Evolutionary conservation across 1,139 yeast genomes (phyloP).

Genomic region (Casaregolazyma lundiana): DNA sequence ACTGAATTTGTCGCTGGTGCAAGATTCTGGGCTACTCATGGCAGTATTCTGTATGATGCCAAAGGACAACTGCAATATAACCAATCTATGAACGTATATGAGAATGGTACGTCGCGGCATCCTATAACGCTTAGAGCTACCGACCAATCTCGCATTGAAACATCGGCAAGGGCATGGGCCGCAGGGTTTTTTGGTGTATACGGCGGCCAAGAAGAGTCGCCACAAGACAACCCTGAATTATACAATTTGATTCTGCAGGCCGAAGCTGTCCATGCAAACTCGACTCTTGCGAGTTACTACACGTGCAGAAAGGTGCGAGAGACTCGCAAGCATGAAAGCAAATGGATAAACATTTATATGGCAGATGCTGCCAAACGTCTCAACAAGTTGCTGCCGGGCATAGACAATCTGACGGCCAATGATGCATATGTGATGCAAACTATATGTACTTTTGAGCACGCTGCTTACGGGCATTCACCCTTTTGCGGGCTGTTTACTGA

Average conservation of each 20-base stretch:
- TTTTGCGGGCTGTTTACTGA: constrained; percentile 48
- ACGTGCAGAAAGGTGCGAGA: constrained; percentile 35
- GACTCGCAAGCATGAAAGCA: constrained; percentile 23
- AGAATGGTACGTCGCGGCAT: constrained; percentile 32
- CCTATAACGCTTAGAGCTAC: constrained; percentile 38
- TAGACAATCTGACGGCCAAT: constrained; percentile 33
- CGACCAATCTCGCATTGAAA: constrained; percentile 37
- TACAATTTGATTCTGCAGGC: constrained; percentile 33
- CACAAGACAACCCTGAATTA: constrained; percentile 26
- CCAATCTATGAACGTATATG: constrained; percentile 27
- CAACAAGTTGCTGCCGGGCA: constrained; percentile 41
- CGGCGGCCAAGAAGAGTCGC: constrained; percentile 31
- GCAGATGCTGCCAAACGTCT: constrained; percentile 41
- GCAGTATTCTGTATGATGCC: constrained; percentile 34
- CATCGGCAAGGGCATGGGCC: constrained; percentile 42
- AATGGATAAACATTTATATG: constrained; percentile 38
- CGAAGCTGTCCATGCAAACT: constrained; percentile 36
- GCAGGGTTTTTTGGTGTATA: constrained; percentile 41
- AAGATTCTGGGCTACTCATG: constrained; percentile 40
- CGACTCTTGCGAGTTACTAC: constrained; percentile 40
- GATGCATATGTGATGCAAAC: constrained; percentile 42
- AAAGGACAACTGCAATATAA: constrained; percentile 25
- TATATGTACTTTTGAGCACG: constrained; percentile 48
- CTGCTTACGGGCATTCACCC: constrained; percentile 44
- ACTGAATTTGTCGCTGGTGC: constrained; percentile 38